Evolutionary conservation across 495 filamentous ascomycete species (phyloP), one percentile per base, ranked within the genome.

Genomic region (Rhypophila decipiens): DNA sequence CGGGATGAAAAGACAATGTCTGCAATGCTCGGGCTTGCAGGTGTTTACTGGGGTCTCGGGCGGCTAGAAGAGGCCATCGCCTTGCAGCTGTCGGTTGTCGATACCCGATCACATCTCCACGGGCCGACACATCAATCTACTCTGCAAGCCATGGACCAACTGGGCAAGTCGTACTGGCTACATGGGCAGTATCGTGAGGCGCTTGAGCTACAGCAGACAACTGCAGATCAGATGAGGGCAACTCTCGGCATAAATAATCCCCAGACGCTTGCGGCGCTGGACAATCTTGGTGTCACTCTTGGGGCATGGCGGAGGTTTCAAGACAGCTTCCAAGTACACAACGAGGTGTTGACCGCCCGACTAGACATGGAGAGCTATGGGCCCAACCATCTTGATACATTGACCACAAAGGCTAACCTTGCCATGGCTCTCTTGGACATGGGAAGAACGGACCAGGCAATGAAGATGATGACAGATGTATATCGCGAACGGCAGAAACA

Each of bases 41-140:
- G 39, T 1, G 46, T 49, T 1, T 49, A 42, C 24, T 49, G 46
- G 46, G 46, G 46, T 21, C 39, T 49, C 21, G 46, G 41, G 3
- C 37, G 19, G 17, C 24, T 49, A 1, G 39, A 49, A n/a, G 38
- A 49, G n/a, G 27, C 37, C 39, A 49, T 49, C 17, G 27, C 8
- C 4, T 21, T 49, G 19, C 24, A 34, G 17, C 13, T 17, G 9
- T 49, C 46, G 8, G 46, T 49, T 7, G 39, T 49, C 2, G 37
- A 42, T 7, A 35, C 12, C 4, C 36, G 46, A 5, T 10, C 38
- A 8, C 46, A 24, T 5, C 13, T 42, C 15, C 24, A 20, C 20
- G 46, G 46, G 2, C 2, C 18, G 5, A 36, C 17, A 9, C n/a
- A 24, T 23, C 24, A 42, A 20, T 17, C n/a, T 11, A 42, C 46